A percentile compares a stretch with the other conserved stretches of the same genome.
Conservation (phyloP, 1,284 basidiomycete species). For the Naganishia albida region DNA sequence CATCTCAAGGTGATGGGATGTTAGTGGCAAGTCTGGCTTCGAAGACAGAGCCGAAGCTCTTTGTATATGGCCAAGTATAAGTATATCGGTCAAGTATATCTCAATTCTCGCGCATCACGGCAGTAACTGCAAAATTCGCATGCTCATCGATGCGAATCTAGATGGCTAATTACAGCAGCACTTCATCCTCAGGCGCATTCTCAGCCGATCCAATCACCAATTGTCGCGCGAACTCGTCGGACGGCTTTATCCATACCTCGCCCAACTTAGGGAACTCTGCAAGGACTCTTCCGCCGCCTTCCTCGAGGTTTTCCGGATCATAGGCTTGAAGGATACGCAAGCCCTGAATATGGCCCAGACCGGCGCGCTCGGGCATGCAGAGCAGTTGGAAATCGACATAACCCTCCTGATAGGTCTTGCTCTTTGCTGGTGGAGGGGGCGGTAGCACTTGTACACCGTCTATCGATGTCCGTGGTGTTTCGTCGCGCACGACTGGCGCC, state of each 20-base stretch:
- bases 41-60: constrained; percentile 18
- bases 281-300: constrained; percentile 33
- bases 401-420: constrained; percentile 21
- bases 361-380: constrained; percentile 10
- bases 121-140: no score
- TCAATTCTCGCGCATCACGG: constrained; percentile 1
- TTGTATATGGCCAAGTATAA: constrained; percentile 29
- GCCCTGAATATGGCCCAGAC: constrained; percentile 27
- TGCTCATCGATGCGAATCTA: no score
- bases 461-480: constrained; percentile 28
- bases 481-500: constrained; percentile 16
- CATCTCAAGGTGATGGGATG: background rate
- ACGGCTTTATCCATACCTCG: constrained; percentile 27
- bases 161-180: no score
- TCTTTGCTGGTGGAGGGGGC: constrained; percentile 19
- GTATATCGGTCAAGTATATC: constrained; percentile 29
- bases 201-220: no score
- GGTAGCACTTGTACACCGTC: constrained; percentile 19
- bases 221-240: constrained; percentile 1
- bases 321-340: constrained; percentile 27
- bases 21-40: background rate
- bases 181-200: no score
- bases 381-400: constrained; percentile 25
- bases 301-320: constrained; percentile 22
- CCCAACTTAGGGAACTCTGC: constrained; percentile 30